phyloP scores from a whole-genome alignment of 2,329 filamentous ascomycete species.

The Exophiala bonariae region DNA sequence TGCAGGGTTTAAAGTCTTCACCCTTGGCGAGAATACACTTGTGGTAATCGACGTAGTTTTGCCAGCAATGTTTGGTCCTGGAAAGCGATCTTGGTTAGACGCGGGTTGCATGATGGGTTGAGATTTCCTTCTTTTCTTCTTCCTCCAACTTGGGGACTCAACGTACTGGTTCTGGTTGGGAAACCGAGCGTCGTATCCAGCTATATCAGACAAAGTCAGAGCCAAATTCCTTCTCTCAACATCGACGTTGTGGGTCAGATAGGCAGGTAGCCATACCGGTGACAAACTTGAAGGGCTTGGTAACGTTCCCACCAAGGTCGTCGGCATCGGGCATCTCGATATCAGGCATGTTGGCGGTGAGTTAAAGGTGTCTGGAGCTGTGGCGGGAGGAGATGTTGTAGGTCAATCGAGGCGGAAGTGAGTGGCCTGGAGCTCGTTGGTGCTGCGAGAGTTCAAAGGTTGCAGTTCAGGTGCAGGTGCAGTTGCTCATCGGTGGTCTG shows the following conservation, averaged over 20 bases:
- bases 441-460: no score
- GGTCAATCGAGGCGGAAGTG: slow-evolving; percentile 28
- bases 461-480: no score
- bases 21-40: slow-evolving; percentile 99
- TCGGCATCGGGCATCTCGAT: slow-evolving; percentile 61
- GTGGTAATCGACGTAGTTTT: slow-evolving; percentile 99
- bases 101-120: neutral
- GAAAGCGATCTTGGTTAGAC: neutral
- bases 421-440: neutral
- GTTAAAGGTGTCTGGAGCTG: slow-evolving; percentile 35
- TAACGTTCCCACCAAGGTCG: slow-evolving; percentile 74
- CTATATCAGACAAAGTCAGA: slow-evolving; percentile 30
- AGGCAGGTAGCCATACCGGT: slow-evolving; percentile 43
- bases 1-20: slow-evolving; percentile 96
- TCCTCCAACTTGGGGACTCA: slow-evolving; percentile 27
- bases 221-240: slow-evolving; percentile 14
- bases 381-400: slow-evolving; percentile 24
- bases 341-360: slow-evolving; percentile 81
- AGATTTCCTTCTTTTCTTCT: no score
- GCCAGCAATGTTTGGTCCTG: slow-evolving; percentile 98
- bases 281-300: slow-evolving; percentile 93
- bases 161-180: slow-evolving; percentile 79
- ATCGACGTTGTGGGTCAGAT: neutral
- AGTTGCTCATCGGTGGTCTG: no score
- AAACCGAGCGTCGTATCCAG: slow-evolving; percentile 96